Percentiles rank a stretch among this genome's conserved stretches.
phyloP scores from a whole-genome alignment of 2,329 filamentous ascomycete species.

The Aspergillus thermomutatus region DNA sequence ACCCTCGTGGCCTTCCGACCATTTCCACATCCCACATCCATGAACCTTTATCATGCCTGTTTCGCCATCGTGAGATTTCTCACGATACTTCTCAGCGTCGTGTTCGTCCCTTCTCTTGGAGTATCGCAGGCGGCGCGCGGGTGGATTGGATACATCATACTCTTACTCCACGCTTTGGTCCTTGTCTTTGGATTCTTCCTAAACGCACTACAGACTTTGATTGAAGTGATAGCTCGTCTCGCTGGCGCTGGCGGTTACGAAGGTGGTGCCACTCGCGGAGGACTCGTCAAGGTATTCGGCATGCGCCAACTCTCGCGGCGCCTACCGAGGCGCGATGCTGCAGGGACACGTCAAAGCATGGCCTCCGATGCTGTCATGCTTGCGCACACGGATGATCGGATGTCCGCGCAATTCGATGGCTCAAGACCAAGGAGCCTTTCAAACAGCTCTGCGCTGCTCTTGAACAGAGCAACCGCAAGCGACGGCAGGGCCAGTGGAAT shows the following conservation, averaged over 20 bases:
- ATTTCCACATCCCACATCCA: constrained; percentile 86
- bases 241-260: constrained; percentile 79
- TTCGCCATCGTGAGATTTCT: constrained; percentile 76
- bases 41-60: constrained; percentile 92
- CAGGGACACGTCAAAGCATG: constrained; percentile 72
- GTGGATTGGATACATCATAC: constrained; percentile 92
- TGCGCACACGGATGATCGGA: constrained; percentile 62
- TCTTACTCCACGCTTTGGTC: constrained; percentile 79
- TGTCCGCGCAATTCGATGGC: constrained; percentile 54
- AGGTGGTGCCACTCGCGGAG: constrained; percentile 68
- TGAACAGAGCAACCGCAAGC: constrained; percentile 49
- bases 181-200: constrained; percentile 90
- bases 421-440: constrained; percentile 58
- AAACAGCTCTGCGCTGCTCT: constrained; percentile 59
- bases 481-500: constrained; percentile 49
- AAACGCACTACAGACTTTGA: constrained; percentile 82
- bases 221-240: constrained; percentile 81
- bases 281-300: constrained; percentile 82
- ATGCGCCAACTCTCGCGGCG: constrained; percentile 83
- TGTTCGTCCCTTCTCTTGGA: constrained; percentile 80
- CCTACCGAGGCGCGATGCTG: constrained; percentile 59
- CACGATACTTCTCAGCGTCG: constrained; percentile 70
- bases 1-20: constrained; percentile 87
- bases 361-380: constrained; percentile 81
- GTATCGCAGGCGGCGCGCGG: constrained; percentile 77